A percentile compares a stretch with the other conserved stretches of the same genome.
These are phyloP conservation scores for Cercospora sojina DNA, from an alignment of 2,329 filamentous ascomycete species.

Conservation along the genomic window DNA sequence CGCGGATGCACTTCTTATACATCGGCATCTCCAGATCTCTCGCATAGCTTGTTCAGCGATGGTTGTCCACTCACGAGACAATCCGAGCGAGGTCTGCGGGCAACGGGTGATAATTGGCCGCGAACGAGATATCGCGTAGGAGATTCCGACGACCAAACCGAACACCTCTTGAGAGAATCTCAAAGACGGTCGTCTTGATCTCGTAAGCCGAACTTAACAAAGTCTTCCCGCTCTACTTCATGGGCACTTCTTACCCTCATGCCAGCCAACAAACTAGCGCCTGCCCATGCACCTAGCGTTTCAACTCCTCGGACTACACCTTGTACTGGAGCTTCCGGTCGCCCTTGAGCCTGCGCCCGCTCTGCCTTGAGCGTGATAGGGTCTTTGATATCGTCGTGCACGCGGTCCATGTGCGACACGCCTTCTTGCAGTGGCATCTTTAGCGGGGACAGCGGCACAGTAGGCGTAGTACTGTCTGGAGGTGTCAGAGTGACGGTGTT, in stretches of 20 bases:
- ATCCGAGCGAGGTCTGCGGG: neutral
- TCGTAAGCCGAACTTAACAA: constrained; percentile 62
- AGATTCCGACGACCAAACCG: neutral
- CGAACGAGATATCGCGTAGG: neutral
- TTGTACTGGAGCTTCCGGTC: constrained; percentile 45
- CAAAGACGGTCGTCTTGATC: constrained; percentile 20
- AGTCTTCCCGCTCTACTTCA: constrained; percentile 69
- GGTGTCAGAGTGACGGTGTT: constrained; percentile 19
- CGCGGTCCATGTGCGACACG: constrained; percentile 26
- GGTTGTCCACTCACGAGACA: neutral
- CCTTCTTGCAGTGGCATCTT: constrained; percentile 32
- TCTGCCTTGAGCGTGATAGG: constrained; percentile 58
- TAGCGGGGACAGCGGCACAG: constrained; percentile 20
- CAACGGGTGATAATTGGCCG: neutral
- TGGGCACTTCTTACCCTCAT: constrained; percentile 68
- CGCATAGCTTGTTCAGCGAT: neutral
- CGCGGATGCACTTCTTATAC: neutral
- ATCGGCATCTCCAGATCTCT: neutral
- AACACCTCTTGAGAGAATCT: neutral
- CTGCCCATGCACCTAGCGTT: constrained; percentile 71
- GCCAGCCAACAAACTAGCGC: constrained; percentile 68
- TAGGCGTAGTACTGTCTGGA: constrained; percentile 8
- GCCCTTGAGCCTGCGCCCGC: constrained; percentile 48
- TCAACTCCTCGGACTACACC: constrained; percentile 66
- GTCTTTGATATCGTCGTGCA: constrained; percentile 37